phyloP scores from a whole-genome alignment of 352 stramenopile genomes.

The Globisporangium cylindrosporum region DNA sequence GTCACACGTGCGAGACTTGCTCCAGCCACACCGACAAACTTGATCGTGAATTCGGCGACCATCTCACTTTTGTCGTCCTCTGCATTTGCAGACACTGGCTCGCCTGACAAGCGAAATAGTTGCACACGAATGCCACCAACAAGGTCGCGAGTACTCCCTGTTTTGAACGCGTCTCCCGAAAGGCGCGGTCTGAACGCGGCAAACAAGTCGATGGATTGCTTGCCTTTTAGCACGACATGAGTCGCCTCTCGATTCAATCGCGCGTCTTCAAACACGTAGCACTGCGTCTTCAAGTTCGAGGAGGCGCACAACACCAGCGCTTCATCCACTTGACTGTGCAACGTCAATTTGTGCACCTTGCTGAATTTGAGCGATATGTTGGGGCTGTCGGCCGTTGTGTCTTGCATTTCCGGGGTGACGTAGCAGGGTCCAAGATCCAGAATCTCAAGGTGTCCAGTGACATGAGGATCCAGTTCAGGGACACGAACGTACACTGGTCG shows the following conservation, averaged over 20 bases:
- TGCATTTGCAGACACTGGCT: not conserved
- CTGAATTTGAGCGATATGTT: slow-evolving; percentile 80
- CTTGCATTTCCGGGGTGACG: slow-evolving; percentile 82
- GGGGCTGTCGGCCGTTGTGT: slow-evolving; percentile 68
- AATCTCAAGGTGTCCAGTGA: slow-evolving; percentile 70
- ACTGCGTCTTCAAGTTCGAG: slow-evolving; percentile 88
- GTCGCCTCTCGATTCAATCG: slow-evolving; percentile 69
- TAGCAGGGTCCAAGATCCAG: slow-evolving; percentile 81
- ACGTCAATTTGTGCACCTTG: slow-evolving; percentile 83
- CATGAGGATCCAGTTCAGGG: slow-evolving; percentile 74
- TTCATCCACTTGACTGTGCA: slow-evolving; percentile 79
- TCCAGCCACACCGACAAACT: slow-evolving; percentile 83
- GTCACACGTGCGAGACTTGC: slow-evolving; percentile 73
- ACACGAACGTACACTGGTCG: slow-evolving; percentile 83
- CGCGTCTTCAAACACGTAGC: slow-evolving; percentile 83
- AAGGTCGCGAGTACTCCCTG: slow-evolving; percentile 69
- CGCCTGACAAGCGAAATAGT: slow-evolving; percentile 44
- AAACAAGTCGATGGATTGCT: slow-evolving; percentile 68
- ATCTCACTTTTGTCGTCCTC: slow-evolving; percentile 69
- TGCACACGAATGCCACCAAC: slow-evolving; percentile 88
- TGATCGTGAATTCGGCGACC: slow-evolving; percentile 85
- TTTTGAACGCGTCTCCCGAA: slow-evolving; percentile 78
- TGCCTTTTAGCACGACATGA: slow-evolving; percentile 67
- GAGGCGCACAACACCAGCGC: slow-evolving; percentile 73
- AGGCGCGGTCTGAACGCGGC: slow-evolving; percentile 78